Evolutionary conservation across 2,329 filamentous ascomycete genomes (phyloP), one percentile per base, ranked within the genome.

Genomic region (Clarireedia paspali): DNA sequence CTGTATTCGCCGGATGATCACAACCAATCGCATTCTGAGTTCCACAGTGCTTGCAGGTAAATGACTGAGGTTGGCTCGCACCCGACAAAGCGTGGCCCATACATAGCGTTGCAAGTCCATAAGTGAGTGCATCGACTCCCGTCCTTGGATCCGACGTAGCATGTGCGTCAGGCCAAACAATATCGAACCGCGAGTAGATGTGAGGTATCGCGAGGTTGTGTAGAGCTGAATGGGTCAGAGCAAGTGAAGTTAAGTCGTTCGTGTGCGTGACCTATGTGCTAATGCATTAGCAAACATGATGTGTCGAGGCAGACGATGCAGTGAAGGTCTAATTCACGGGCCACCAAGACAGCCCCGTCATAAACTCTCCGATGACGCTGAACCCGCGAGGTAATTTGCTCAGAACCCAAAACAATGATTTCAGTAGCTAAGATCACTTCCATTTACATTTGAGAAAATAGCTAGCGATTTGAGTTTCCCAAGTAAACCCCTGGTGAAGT

Each of bases 101-200:
- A 56, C 89, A 88, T 57, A 94, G 75, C 0, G 89, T 94, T 12
- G 89, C 84, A 20, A 94, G 75, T 5, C 89, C 89, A 68, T 90
- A 92, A 0, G 88, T 91, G 47, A 94, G 80, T 40, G 89, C 88
- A 73, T 94, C 88, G 30, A 94, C 88, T 56, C 85, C 87, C 42
- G 83, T 83, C 45, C 84, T 78, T 53, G 85, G 83, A 63, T 87
- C 82, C 2, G 80, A 75, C 7, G 82, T 77, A 6, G 80, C 75
- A 60, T 80, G 79, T 34, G 81, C 82, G 66, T 92, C 88, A 0
- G 89, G 89, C 89, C 89, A 94, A 44, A 92, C 87, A 61, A 94
- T 94, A 67, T 94, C 89, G 71, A 94, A 94, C 58, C 87, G 82
- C 17, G 87, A 87, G 73, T 94, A 94, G 62, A 94, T 90, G 64